These are phyloP conservation scores for Myriosclerotinia scirpicola DNA, from an alignment of 2,329 filamentous ascomycete species.

Conservation along the genomic window DNA sequence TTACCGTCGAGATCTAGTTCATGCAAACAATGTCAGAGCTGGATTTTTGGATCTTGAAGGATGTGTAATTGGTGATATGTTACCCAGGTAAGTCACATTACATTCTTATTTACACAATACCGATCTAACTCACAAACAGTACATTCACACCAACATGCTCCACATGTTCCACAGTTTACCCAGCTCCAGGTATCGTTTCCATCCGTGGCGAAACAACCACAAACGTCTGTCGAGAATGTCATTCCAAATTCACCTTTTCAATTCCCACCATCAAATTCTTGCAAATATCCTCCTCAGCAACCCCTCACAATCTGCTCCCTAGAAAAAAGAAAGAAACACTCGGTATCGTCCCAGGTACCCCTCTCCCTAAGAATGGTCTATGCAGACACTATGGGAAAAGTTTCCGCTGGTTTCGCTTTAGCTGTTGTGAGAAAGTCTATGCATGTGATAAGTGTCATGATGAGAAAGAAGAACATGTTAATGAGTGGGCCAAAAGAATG, in stretches of 20 bases:
- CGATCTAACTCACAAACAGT: conserved; percentile 45
- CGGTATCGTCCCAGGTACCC: conserved; percentile 57
- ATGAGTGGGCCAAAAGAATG: conserved; percentile 83
- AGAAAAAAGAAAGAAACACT: conserved; percentile 54
- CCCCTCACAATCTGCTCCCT: conserved; percentile 43
- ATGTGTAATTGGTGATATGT: conserved; percentile 72
- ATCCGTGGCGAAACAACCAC: conserved; percentile 72
- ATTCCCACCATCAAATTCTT: conserved; percentile 78
- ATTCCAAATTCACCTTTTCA: conserved; percentile 76
- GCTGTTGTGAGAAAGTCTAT: conserved; percentile 59
- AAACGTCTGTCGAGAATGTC: conserved; percentile 77
- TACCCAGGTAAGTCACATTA: conserved; percentile 56
- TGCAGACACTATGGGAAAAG: conserved; percentile 60
- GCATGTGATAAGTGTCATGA: conserved; percentile 77
- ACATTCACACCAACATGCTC: conserved; percentile 77
- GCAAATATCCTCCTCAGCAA: conserved; percentile 56
- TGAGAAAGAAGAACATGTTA: conserved; percentile 64
- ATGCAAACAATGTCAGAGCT: conserved; percentile 69
- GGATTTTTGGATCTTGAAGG: conserved; percentile 77
- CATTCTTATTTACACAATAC: neutral
- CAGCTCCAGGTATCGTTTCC: conserved; percentile 62
- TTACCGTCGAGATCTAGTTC: conserved; percentile 69
- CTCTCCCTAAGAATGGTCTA: conserved; percentile 53
- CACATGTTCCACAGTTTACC: conserved; percentile 68
- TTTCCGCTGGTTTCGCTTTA: conserved; percentile 65